Percentiles rank a stretch among this genome's conserved stretches.
phyloP scores from a whole-genome alignment of 192 early-diverging fungal genomes.

The Podila horticola region DNA sequence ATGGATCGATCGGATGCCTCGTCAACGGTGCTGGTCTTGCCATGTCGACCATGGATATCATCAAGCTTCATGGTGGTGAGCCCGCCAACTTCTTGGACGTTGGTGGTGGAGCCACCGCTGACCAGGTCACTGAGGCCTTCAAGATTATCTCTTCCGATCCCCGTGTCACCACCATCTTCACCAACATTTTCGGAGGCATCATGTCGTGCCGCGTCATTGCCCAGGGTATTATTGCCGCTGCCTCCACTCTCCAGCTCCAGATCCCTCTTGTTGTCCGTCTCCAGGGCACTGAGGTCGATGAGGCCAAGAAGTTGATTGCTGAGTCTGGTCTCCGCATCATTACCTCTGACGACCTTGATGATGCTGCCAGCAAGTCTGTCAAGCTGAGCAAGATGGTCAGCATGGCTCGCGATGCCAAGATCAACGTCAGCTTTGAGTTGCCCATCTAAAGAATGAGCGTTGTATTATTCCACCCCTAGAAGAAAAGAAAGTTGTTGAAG shows the following conservation, averaged over 20 bases:
- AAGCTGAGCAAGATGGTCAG: constrained; percentile 84
- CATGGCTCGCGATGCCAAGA: constrained; percentile 77
- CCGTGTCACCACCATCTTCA: constrained; percentile 94
- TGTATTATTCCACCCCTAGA: neutral
- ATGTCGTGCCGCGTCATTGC: constrained; percentile 99
- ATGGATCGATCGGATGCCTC: constrained; percentile 97
- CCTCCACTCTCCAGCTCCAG: constrained; percentile 88
- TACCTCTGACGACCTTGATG: constrained; percentile 94
- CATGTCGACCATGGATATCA: constrained; percentile 99
- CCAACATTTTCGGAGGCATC: constrained; percentile 99
- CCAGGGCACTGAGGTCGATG: constrained; percentile 91
- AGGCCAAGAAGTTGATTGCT: constrained; percentile 92
- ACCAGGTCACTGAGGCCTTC: constrained; percentile 98
- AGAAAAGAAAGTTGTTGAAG: no score
- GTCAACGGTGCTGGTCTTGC: constrained; percentile 99
- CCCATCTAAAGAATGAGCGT: constrained; percentile 36
- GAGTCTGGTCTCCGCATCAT: constrained; percentile 94
- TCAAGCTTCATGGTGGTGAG: constrained; percentile 98
- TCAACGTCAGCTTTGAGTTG: constrained; percentile 77
- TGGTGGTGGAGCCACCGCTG: constrained; percentile 93
- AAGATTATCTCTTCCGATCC: constrained; percentile 98
- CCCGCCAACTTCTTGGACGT: constrained; percentile 99
- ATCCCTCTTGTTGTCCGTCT: constrained; percentile 97
- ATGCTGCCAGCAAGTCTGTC: constrained; percentile 91
- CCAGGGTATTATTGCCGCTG: constrained; percentile 96